phyloP scores from a whole-genome alignment of 768 basidiomycete species.

The Suillus cothurnatus region DNA sequence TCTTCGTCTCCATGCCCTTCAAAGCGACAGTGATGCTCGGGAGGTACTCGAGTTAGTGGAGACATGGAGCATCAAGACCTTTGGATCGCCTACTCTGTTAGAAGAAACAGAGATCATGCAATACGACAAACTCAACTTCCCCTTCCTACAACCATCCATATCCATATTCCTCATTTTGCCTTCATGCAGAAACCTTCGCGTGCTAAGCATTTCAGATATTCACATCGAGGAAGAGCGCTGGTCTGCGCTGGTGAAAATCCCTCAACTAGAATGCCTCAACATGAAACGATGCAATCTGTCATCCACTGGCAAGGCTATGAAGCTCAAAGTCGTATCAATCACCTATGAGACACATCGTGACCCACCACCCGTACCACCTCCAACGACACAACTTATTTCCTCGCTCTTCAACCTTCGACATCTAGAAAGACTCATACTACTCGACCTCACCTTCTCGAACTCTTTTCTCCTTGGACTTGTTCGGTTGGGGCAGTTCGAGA shows the following conservation, averaged over 20 bases:
- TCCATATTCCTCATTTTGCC: slow-evolving; percentile 1
- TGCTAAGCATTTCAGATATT: neutral
- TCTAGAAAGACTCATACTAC: neutral
- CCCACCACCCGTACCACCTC: neutral
- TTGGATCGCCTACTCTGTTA: neutral
- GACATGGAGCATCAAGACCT: neutral
- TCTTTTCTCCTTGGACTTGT: neutral
- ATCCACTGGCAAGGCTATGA: neutral
- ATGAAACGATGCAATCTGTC: neutral
- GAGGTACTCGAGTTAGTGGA: neutral
- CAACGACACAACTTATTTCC: neutral
- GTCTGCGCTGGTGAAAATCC: neutral
- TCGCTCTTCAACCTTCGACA: neutral
- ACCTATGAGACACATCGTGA: neutral
- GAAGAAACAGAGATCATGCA: neutral
- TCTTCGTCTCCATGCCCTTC: neutral
- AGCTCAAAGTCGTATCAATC: slow-evolving; percentile 1
- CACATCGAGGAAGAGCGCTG: neutral
- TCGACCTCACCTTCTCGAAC: neutral
- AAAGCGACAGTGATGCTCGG: neutral
- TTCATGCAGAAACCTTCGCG: neutral
- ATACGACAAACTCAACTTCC: neutral
- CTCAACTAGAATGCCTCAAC: neutral
- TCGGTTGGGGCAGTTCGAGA: neutral
- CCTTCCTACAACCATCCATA: neutral